Evolutionary conservation across 805 yeast species (phyloP).

Genomic region (Vanderwaltozyma verrucispora): DNA sequence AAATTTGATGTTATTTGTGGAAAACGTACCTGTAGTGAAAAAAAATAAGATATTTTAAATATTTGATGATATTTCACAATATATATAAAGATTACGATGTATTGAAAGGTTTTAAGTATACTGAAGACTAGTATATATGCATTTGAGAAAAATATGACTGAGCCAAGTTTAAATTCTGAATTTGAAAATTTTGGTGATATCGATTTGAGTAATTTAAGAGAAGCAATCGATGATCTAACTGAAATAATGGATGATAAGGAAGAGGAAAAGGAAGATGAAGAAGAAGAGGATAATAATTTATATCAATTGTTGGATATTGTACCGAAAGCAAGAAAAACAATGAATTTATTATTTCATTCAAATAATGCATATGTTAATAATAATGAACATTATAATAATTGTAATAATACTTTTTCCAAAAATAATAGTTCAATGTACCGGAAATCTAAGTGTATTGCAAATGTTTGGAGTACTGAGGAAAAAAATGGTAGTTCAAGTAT

Average conservation of each 20-base stretch:
- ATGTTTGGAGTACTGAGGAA: constrained; percentile 20
- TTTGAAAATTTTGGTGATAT: no score
- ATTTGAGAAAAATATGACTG: no score
- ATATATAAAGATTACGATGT: no score
- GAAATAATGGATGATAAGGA: background rate
- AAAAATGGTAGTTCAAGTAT: constrained; percentile 3
- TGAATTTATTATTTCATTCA: constrained; percentile 14
- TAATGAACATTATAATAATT: background rate
- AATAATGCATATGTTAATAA: background rate
- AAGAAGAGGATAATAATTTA: constrained; percentile 4
- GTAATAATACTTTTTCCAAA: no score
- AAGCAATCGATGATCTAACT: background rate
- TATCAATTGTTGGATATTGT: constrained; percentile 19
- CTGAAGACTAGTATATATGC: no score
- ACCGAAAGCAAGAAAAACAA: constrained; percentile 16
- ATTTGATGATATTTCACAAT: no score
- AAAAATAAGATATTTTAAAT: no score
- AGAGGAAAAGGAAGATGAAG: background rate
- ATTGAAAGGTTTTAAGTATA: no score
- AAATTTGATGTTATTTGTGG: no score
- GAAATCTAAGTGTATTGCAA: constrained; percentile 3
- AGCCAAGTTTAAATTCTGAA: background rate
- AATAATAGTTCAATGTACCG: background rate
- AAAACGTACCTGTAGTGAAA: no score
- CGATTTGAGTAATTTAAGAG: no score